Evolutionary conservation across 371 early-diverging fungal genomes (phyloP).

Genomic region (Rhizopus delemar): DNA sequence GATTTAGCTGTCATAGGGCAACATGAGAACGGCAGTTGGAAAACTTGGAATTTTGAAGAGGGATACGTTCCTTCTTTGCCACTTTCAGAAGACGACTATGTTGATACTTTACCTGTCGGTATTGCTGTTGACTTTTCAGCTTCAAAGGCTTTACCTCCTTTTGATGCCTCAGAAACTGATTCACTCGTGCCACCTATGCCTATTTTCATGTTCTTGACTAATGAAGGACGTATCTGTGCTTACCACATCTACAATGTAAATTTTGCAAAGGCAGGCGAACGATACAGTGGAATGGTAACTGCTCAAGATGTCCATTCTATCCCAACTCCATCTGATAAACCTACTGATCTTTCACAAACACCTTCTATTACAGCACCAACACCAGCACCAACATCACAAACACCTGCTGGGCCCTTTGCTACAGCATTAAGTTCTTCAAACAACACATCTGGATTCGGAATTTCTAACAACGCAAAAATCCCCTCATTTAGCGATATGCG

Average conservation of each 20-base stretch:
- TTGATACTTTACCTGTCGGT: slow-evolving; percentile 49
- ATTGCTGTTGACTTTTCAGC: slow-evolving; percentile 45
- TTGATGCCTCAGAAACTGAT: slow-evolving; percentile 37
- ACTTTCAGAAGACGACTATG: slow-evolving; percentile 32
- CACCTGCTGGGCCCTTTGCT: slow-evolving; percentile 6
- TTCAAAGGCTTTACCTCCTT: slow-evolving; percentile 37
- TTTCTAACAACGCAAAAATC: slow-evolving; percentile 8
- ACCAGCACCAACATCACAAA: background rate
- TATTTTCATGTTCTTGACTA: slow-evolving; percentile 39
- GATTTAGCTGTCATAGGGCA: slow-evolving; percentile 49
- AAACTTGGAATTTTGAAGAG: slow-evolving; percentile 43
- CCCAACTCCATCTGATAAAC: background rate
- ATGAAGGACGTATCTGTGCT: slow-evolving; percentile 46
- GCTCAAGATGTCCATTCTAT: slow-evolving; percentile 7
- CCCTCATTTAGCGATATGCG: background rate
- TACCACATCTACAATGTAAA: slow-evolving; percentile 44
- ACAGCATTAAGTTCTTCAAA: slow-evolving; percentile 10
- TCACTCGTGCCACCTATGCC: slow-evolving; percentile 40
- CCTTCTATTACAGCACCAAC: background rate
- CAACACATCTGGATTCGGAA: slow-evolving; percentile 3
- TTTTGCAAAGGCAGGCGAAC: slow-evolving; percentile 20
- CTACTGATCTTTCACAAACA: slow-evolving; percentile 1
- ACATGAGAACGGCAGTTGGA: slow-evolving; percentile 40
- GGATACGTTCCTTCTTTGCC: slow-evolving; percentile 34
- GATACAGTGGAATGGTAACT: slow-evolving; percentile 12